A percentile compares a stretch with the other conserved stretches of the same genome.
Conservation (phyloP, 2,329 filamentous ascomycete species). For the Monilinia laxa region DNA sequence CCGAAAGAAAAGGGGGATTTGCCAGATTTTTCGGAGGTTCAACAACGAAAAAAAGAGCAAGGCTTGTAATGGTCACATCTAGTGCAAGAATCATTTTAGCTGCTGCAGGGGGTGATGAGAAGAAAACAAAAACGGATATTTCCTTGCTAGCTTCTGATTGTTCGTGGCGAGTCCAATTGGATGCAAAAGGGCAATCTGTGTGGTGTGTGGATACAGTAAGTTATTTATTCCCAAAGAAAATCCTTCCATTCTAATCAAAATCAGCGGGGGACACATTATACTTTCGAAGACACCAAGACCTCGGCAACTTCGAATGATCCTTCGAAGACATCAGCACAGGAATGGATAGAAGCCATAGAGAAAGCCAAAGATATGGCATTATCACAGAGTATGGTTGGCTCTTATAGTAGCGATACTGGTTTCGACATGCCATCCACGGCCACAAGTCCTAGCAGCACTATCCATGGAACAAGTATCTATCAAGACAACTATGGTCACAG, state of each 20-base stretch:
- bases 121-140: conserved; percentile 89
- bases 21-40: conserved; percentile 90
- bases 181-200: conserved; percentile 81
- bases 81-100: conserved; percentile 87
- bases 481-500: conserved; percentile 51
- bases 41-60: conserved; percentile 87
- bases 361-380: conserved; percentile 81
- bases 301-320: conserved; percentile 59
- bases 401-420: conserved; percentile 65
- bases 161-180: conserved; percentile 75
- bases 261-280: conserved; percentile 79
- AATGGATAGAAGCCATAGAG: conserved; percentile 90
- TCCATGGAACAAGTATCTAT: conserved; percentile 58
- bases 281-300: conserved; percentile 89
- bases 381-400: conserved; percentile 65
- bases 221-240: conserved; percentile 13
- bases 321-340: conserved; percentile 70
- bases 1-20: conserved; percentile 93
- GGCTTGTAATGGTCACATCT: conserved; percentile 92
- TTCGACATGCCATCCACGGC: conserved; percentile 71
- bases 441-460: conserved; percentile 72
- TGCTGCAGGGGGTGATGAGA: conserved; percentile 89
- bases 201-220: conserved; percentile 95
- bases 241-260: conserved; percentile 26
- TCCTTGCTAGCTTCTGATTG: conserved; percentile 76